A percentile compares a stretch with the other conserved stretches of the same genome.
These are phyloP conservation scores for Mariannaea sp. DNA, from an alignment of 2,329 filamentous ascomycete genomes.

Conservation along the genomic window DNA sequence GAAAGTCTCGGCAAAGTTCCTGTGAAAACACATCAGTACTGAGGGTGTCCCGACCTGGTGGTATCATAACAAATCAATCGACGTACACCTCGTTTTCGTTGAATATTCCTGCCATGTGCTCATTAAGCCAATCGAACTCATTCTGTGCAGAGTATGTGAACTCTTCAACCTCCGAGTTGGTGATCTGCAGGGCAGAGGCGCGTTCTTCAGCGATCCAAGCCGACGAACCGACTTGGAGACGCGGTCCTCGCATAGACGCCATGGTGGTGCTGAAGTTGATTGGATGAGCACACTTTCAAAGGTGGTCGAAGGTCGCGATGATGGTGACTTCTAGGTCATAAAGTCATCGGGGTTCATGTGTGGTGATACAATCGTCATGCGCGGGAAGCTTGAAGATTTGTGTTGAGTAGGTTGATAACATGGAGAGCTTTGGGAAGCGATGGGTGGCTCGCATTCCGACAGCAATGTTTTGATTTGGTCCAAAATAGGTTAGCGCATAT, in stretches of 20 bases:
- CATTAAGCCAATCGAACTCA: slow-evolving; percentile 97
- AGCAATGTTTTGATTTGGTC: slow-evolving; percentile 48
- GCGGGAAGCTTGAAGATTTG: slow-evolving; percentile 22
- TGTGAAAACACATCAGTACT: slow-evolving; percentile 45
- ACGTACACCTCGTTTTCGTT: slow-evolving; percentile 80
- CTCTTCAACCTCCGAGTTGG: slow-evolving; percentile 85
- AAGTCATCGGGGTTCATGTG: slow-evolving; percentile 30
- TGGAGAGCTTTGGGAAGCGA: slow-evolving; percentile 25
- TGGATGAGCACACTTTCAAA: slow-evolving; percentile 13
- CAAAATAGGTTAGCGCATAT: slow-evolving; percentile 42
- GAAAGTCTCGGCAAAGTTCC: slow-evolving; percentile 92
- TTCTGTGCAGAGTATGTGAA: slow-evolving; percentile 91
- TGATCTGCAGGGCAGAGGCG: slow-evolving; percentile 74
- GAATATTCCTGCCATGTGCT: slow-evolving; percentile 97
- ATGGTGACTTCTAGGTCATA: slow-evolving; percentile 27
- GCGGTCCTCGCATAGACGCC: slow-evolving; percentile 59
- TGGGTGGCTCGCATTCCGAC: slow-evolving; percentile 31
- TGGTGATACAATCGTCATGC: slow-evolving; percentile 19
- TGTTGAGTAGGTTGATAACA: slow-evolving; percentile 25
- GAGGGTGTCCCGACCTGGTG: too few relatives aligned
- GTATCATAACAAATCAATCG: slow-evolving; percentile 6
- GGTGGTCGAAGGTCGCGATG: slow-evolving; percentile 24
- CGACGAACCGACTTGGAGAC: slow-evolving; percentile 75
- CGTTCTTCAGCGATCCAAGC: slow-evolving; percentile 88
- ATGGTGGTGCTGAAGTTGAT: slow-evolving; percentile 39